These are phyloP conservation scores for Podaxis pistillaris DNA, from an alignment of 768 basidiomycete species.

Conservation along the genomic window DNA sequence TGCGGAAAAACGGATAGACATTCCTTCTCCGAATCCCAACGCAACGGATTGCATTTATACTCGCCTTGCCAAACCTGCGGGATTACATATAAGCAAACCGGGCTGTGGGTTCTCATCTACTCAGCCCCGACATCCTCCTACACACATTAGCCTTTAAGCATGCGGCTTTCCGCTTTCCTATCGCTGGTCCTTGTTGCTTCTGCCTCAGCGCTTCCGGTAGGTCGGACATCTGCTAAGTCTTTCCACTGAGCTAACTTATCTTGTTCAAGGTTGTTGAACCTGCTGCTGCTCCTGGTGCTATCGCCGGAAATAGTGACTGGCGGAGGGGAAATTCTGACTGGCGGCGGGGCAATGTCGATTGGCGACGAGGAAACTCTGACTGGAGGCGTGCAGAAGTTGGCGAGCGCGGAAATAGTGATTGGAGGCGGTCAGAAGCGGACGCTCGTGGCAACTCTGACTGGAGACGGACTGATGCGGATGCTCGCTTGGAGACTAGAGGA, in stretches of 20 bases:
- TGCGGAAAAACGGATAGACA: conserved; percentile 37
- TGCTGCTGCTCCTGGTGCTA: conserved; percentile 13
- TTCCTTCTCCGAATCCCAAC: conserved; percentile 26
- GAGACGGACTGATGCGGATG: conserved; percentile 19
- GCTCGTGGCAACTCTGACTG: conserved; percentile 19
- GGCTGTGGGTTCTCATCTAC: conserved; percentile 18
- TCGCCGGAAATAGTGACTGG: conserved; percentile 15
- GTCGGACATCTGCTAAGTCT: conserved; percentile 17
- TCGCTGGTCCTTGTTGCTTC: conserved; percentile 31
- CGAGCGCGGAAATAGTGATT: conserved; percentile 13
- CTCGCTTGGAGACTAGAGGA: conserved; percentile 8
- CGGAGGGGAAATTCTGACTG: conserved; percentile 16
- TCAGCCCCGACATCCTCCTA: conserved; percentile 23
- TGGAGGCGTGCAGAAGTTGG: conserved; percentile 17
- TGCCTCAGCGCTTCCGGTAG: conserved; percentile 37
- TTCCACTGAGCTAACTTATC: conserved; percentile 5
- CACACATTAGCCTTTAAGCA: conserved; percentile 28
- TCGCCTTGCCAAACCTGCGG: conserved; percentile 28
- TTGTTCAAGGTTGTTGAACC: conserved; percentile 21
- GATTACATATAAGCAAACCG: conserved; percentile 34
- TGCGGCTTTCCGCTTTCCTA: conserved; percentile 33
- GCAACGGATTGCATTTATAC: conserved; percentile 30
- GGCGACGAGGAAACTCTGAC: conserved; percentile 13
- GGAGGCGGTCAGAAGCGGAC: conserved; percentile 16
- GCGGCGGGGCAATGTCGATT: conserved; percentile 17